A percentile compares a stretch with the other conserved stretches of the same genome.
Evolutionary conservation across 1,139 yeast species (phyloP).

Genomic region (Candida sojae): DNA sequence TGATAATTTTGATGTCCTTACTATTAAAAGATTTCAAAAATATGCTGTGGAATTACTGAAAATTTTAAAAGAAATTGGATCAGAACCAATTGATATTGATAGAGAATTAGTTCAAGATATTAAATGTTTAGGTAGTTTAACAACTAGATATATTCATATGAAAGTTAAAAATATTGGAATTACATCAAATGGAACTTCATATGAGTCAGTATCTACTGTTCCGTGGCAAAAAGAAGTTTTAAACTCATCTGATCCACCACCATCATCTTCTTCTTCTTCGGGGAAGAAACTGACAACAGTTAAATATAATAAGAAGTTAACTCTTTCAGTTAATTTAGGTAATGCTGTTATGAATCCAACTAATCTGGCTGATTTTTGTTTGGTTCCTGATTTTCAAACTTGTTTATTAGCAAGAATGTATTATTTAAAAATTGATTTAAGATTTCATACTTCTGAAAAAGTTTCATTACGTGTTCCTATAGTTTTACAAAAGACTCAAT

Average conservation of each 20-base stretch:
- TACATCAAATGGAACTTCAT: not conserved
- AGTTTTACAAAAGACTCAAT: slow-evolving; percentile 19
- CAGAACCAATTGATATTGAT: slow-evolving; percentile 26
- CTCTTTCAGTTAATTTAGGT: slow-evolving; percentile 16
- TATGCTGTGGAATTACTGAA: slow-evolving; percentile 33
- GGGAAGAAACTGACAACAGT: slow-evolving; percentile 3
- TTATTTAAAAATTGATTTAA: slow-evolving; percentile 32
- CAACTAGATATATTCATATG: slow-evolving; percentile 27
- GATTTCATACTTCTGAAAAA: slow-evolving; percentile 29
- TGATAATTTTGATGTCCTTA: slow-evolving; percentile 35
- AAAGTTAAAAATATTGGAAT: slow-evolving; percentile 15
- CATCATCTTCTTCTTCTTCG: not conserved
- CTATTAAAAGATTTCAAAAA: slow-evolving; percentile 33
- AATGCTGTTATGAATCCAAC: slow-evolving; percentile 13
- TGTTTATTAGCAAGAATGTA: slow-evolving; percentile 38
- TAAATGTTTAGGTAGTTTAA: slow-evolving; percentile 35
- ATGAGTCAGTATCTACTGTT: slow-evolving; percentile 2
- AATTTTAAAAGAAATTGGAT: slow-evolving; percentile 26
- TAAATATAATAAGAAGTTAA: slow-evolving; percentile 14
- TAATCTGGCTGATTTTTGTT: slow-evolving; percentile 25
- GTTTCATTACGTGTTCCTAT: slow-evolving; percentile 35
- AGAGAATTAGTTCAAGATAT: slow-evolving; percentile 29
- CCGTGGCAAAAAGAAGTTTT: slow-evolving; percentile 11
- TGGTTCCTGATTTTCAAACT: slow-evolving; percentile 42
- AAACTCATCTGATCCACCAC: not conserved